A percentile compares a stretch with the other conserved stretches of the same genome.
These are phyloP conservation scores for Keithomyces neogunnii DNA, from an alignment of 2,329 filamentous ascomycete genomes.

Conservation along the genomic window DNA sequence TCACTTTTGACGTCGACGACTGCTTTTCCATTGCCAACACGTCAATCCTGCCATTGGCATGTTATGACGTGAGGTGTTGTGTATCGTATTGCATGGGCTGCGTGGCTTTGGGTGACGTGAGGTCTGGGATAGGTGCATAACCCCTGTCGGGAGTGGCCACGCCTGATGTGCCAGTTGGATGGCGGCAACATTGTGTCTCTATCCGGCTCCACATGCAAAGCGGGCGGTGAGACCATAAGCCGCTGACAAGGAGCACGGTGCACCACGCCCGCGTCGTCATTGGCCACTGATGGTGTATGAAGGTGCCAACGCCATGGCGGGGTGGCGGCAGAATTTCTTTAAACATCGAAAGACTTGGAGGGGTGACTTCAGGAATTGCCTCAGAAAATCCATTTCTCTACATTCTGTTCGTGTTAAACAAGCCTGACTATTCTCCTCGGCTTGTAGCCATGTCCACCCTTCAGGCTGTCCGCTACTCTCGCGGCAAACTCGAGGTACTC, in stretches of 20 bases:
- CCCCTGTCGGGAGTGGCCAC: no score
- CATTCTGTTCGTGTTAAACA: not conserved
- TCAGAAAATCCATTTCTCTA: not conserved
- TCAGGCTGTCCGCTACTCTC: conserved; percentile 68
- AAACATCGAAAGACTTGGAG: not conserved
- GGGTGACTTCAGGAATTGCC: conserved; percentile 8
- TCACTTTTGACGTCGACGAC: conserved; percentile 68
- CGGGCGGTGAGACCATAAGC: conserved; percentile 13
- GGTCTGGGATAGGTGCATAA: no score
- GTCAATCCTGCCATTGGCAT: conserved; percentile 19
- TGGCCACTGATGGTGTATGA: conserved; percentile 6
- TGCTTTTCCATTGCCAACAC: conserved; percentile 52
- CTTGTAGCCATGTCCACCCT: conserved; percentile 43
- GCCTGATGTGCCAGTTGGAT: no score
- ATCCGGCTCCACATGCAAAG: not conserved
- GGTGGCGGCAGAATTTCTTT: conserved; percentile 21
- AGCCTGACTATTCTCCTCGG: no score
- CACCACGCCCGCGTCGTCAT: conserved; percentile 3
- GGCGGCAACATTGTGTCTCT: not conserved
- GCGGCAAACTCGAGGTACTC: conserved; percentile 66
- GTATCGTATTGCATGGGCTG: not conserved
- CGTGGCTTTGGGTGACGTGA: no score
- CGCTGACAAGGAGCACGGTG: not conserved
- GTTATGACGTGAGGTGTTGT: conserved; percentile 8
- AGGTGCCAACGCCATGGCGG: conserved; percentile 16